Percentiles rank a stretch among this genome's conserved stretches.
phyloP scores from a whole-genome alignment of 345 rosid species.

The Microthlaspi erraticum region DNA sequence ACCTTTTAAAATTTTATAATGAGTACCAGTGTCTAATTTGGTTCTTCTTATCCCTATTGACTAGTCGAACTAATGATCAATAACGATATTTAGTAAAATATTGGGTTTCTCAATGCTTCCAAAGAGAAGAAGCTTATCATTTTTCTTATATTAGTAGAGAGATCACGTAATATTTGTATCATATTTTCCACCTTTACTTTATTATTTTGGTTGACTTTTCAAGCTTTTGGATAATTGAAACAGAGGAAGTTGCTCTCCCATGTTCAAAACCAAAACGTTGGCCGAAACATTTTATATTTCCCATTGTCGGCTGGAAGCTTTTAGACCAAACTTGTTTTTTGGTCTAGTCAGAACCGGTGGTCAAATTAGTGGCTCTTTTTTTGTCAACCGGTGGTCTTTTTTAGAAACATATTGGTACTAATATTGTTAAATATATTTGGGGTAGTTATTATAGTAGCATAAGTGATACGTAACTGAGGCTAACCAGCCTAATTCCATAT shows the following conservation, averaged over 20 bases:
- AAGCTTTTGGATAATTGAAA: constrained; percentile 1
- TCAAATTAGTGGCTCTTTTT: not conserved
- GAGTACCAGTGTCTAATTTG: no score
- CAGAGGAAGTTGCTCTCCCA: not conserved
- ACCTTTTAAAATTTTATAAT: no score
- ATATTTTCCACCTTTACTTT: constrained; percentile 34
- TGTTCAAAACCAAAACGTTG: not conserved
- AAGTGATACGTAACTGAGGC: no score
- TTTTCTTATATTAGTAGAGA: constrained; percentile 7
- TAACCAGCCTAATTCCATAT: no score
- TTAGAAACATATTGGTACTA: no score
- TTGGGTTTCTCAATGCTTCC: not conserved
- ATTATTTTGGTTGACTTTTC: constrained; percentile 31
- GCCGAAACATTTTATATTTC: not conserved
- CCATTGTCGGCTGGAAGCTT: constrained; percentile 15
- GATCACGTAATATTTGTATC: constrained; percentile 28
- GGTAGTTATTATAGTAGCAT: no score
- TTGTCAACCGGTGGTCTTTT: no score
- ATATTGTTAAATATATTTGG: no score
- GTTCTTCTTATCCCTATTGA: no score
- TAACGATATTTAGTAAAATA: not conserved
- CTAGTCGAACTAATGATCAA: no score
- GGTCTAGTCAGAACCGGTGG: constrained; percentile 5
- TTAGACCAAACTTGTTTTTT: not conserved
- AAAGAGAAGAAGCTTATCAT: not conserved